A percentile compares a stretch with the other conserved stretches of the same genome.
phyloP scores from a whole-genome alignment of 371 early-diverging fungal genomes.

The Rhizopus microsporus region DNA sequence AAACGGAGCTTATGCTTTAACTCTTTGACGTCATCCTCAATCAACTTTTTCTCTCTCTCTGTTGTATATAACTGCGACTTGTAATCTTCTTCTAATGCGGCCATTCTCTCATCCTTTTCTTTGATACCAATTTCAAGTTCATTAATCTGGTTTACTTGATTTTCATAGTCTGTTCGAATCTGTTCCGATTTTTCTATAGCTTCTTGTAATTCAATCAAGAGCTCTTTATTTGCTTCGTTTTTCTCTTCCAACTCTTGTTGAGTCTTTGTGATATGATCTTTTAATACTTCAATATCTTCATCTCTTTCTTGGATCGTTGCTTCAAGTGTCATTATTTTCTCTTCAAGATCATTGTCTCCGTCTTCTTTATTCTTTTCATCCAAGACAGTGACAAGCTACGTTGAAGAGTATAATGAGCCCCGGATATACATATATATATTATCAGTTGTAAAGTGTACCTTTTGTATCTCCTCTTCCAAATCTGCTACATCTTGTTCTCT shows the following conservation, averaged over 20 bases:
- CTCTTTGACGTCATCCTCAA: constrained; percentile 41
- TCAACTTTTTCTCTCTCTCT: constrained; percentile 33
- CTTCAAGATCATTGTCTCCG: constrained; percentile 15
- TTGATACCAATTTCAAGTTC: constrained; percentile 30
- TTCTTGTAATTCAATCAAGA: constrained; percentile 21
- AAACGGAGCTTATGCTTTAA: constrained; percentile 17
- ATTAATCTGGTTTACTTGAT: constrained; percentile 32
- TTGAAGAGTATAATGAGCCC: too few relatives aligned
- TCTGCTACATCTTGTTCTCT: constrained; percentile 36
- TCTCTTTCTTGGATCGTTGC: constrained; percentile 12
- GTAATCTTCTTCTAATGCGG: constrained; percentile 37
- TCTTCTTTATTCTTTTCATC: constrained; percentile 11
- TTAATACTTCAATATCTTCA: constrained; percentile 19
- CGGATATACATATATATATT: background rate
- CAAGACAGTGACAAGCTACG: constrained; percentile 5
- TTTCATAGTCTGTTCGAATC: constrained; percentile 14
- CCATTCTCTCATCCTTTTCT: constrained; percentile 43
- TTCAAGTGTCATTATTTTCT: constrained; percentile 8
- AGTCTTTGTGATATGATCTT: constrained; percentile 16
- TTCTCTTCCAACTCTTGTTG: constrained; percentile 15
- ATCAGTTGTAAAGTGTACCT: constrained; percentile 18
- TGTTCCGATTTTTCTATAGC: constrained; percentile 2
- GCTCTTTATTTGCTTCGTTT: constrained; percentile 20
- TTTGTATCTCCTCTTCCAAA: constrained; percentile 39
- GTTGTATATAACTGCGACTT: constrained; percentile 37